Base-by-base conservation (phyloP, 2,329 filamentous ascomycete species). In the Colletotrichum truncatum region DNA sequence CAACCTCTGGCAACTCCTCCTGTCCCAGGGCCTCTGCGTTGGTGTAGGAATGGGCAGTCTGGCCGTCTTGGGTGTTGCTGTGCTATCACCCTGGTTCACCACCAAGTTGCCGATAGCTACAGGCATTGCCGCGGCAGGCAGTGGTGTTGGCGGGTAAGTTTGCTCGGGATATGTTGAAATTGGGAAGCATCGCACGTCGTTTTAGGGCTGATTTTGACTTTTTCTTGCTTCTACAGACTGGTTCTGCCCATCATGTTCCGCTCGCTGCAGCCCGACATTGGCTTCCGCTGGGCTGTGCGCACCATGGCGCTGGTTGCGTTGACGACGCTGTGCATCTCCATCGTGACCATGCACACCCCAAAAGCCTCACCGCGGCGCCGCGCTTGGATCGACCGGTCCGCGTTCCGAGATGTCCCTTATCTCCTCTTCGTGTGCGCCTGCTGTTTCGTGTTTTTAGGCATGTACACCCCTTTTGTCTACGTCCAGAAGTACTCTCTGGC, bases 181-280 rank as follows among this genome's bases (percentile, higher is more conserved):
- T 14, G 16, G 14, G 67, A 81, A 86, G 48, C 83, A 84, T 1
- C 75, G 91, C 5, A 89, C 86, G n/a, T n/a, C 52, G 45, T n/a
- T n/a, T 84, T 91, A 56, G 89, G 89, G 16, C 74, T 91, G 16
- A 82, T 84, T 2, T 89, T 89, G 9, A 85, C 83, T 53, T 85
- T 83, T 23, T 16, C 23, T 10, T 38, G 43, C 82, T 4, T 77
- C 85, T 83, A 85, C 3, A 84, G 84, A 3, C 75, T 87, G 8
- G 53, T 66, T 21, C 32, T 66, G 4, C 64, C 59, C 16, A 36
- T 66, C 14, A 26, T 64, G 16, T 66, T 64, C 10, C 51, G 59
- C 4, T 38, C 25, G 10, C 38, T 64, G 2, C 8, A 63, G n/a
- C 58, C 58, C 5, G 25, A 26, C 11, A 36, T 66, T 12, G 64